A percentile compares a stretch with the other conserved stretches of the same genome.
Evolutionary conservation across 768 basidiomycete species (phyloP).

Genomic region (Panaeolus papilionaceus): DNA sequence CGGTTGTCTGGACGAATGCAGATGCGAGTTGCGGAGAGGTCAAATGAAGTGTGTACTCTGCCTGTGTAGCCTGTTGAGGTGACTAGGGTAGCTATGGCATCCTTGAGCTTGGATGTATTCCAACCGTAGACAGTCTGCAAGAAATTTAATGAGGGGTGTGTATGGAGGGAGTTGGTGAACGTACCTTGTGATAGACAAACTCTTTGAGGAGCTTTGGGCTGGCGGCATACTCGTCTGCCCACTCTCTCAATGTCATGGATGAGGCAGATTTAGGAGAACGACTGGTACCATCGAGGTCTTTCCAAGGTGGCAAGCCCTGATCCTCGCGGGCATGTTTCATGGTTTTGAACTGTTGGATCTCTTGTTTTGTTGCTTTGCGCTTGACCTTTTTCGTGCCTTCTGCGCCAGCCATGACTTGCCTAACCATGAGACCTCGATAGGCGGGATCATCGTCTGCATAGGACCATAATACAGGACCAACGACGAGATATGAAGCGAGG

Average conservation of each 20-base stretch:
- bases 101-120: conserved; percentile 45
- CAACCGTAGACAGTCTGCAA: conserved; percentile 48
- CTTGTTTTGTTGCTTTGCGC: conserved; percentile 47
- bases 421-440: conserved; percentile 63
- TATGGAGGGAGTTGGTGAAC: conserved; percentile 9
- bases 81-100: conserved; percentile 44
- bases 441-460: conserved; percentile 62
- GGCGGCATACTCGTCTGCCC: conserved; percentile 82
- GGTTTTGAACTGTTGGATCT: conserved; percentile 46
- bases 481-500: conserved; percentile 34
- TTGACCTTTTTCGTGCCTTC: conserved; percentile 27
- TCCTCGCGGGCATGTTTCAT: conserved; percentile 48
- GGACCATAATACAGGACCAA: conserved; percentile 47
- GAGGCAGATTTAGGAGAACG: conserved; percentile 35
- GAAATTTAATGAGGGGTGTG: neutral
- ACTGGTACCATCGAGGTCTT: conserved; percentile 16
- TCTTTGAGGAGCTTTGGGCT: conserved; percentile 74
- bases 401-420: conserved; percentile 43
- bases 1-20: conserved; percentile 68
- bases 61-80: conserved; percentile 44
- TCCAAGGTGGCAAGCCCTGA: conserved; percentile 54
- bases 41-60: conserved; percentile 53
- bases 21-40: conserved; percentile 48
- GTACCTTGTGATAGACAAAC: conserved; percentile 71
- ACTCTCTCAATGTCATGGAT: conserved; percentile 64